Evolutionary conservation across 2,329 filamentous ascomycete genomes (phyloP).

Genomic region (Cryphonectria carpinicola): DNA sequence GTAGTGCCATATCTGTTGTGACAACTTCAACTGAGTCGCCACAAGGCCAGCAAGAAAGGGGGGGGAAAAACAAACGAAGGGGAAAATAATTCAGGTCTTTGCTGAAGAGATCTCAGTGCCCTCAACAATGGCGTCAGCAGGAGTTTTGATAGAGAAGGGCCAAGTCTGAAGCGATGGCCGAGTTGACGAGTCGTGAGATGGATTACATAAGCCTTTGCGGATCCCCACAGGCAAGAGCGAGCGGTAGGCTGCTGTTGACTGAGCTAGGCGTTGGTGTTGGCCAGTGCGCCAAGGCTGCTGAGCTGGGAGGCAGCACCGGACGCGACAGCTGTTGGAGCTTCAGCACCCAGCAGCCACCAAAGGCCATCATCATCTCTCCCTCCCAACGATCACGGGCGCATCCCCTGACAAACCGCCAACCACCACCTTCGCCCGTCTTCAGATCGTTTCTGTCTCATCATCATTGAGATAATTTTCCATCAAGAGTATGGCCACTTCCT

Average conservation of each 20-base stretch:
- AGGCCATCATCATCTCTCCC: not conserved
- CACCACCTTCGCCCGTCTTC: not conserved
- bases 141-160: not conserved
- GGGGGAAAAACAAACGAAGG: not conserved
- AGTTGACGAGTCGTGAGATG: not conserved
- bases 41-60: not conserved
- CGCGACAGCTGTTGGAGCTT: conserved; percentile 17
- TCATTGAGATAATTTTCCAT: not conserved
- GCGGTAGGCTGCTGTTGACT: not conserved
- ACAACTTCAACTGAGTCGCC: not conserved
- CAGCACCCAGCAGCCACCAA: not conserved
- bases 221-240: not conserved
- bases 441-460: not conserved
- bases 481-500: not conserved
- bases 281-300: conserved; percentile 34
- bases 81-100: not conserved
- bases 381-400: not conserved
- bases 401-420: not conserved
- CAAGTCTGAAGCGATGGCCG: not conserved
- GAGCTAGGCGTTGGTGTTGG: conserved; percentile 10
- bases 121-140: not conserved
- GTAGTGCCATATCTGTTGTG: conserved; percentile 41
- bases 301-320: conserved; percentile 14
- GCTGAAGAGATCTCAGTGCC: not conserved
- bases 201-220: conserved; percentile 17